phyloP scores from a whole-genome alignment of 805 yeast genomes.

The Sungouiozyma ichnusensis region DNA sequence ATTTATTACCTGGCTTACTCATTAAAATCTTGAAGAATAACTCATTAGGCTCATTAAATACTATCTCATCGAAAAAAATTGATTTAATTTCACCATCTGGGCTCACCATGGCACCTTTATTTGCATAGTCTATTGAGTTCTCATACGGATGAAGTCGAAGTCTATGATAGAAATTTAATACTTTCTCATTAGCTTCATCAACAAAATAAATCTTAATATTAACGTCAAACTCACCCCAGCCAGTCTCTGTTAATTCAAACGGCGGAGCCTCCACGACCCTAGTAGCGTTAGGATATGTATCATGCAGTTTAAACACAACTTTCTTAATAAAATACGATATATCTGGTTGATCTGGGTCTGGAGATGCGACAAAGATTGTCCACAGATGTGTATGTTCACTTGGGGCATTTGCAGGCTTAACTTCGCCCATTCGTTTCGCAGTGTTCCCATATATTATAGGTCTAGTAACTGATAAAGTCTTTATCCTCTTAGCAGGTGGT shows the following conservation, averaged over 20 bases:
- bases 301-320: conserved; percentile 91
- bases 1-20: conserved; percentile 46
- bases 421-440: conserved; percentile 55
- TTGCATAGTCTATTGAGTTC: conserved; percentile 13
- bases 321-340: conserved; percentile 71
- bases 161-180: conserved; percentile 77
- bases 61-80: conserved; percentile 75
- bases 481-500: conserved; percentile 23
- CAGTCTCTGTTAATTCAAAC: conserved; percentile 90
- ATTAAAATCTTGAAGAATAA: conserved; percentile 71
- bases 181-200: conserved; percentile 81
- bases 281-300: conserved; percentile 82
- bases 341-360: conserved; percentile 73
- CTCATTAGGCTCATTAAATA: conserved; percentile 94
- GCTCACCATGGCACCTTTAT: conserved; percentile 2
- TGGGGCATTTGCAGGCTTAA: conserved; percentile 54
- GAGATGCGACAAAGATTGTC: conserved; percentile 66
- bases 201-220: conserved; percentile 78
- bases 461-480: conserved; percentile 58
- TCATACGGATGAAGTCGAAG: conserved; percentile 83
- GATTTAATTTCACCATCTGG: conserved; percentile 37
- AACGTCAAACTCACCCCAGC: conserved; percentile 99
- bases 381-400: conserved; percentile 89
- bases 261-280: conserved; percentile 85
- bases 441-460: conserved; percentile 78